phyloP scores from a whole-genome alignment of 257 asterid species.

The Solanum tarapatanum region DNA sequence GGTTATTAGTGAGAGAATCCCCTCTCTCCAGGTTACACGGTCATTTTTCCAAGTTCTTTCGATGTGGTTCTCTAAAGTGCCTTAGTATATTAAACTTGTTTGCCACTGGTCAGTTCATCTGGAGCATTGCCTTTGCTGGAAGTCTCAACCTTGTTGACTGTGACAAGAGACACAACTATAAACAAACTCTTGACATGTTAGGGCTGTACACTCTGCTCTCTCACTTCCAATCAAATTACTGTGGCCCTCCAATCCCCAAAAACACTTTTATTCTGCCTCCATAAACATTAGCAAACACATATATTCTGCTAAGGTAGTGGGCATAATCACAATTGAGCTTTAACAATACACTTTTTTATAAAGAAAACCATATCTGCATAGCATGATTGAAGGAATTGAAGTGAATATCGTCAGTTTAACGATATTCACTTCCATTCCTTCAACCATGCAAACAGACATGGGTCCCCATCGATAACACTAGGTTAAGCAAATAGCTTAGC shows the following conservation, averaged over 20 bases:
- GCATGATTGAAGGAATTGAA: background rate
- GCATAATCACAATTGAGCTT: background rate
- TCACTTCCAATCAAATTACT: background rate
- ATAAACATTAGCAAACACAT: background rate
- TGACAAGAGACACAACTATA: background rate
- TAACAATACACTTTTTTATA: background rate
- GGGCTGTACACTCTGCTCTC: background rate
- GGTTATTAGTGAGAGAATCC: background rate
- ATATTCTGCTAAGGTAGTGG: background rate
- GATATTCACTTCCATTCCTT: background rate
- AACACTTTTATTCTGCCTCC: background rate
- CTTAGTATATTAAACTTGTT: background rate
- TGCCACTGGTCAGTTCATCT: background rate
- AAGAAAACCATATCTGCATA: background rate
- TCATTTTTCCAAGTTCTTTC: background rate
- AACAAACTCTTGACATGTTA: background rate
- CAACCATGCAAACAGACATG: background rate
- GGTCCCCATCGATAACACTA: background rate
- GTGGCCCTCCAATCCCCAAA: background rate
- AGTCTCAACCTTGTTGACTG: background rate
- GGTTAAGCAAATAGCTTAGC: background rate
- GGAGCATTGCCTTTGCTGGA: background rate
- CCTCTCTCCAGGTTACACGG: background rate
- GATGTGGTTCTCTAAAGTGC: background rate
- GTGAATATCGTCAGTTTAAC: background rate